Evolutionary conservation across 2,329 filamentous ascomycete genomes (phyloP).

Genomic region (Cytospora schulzeri): DNA sequence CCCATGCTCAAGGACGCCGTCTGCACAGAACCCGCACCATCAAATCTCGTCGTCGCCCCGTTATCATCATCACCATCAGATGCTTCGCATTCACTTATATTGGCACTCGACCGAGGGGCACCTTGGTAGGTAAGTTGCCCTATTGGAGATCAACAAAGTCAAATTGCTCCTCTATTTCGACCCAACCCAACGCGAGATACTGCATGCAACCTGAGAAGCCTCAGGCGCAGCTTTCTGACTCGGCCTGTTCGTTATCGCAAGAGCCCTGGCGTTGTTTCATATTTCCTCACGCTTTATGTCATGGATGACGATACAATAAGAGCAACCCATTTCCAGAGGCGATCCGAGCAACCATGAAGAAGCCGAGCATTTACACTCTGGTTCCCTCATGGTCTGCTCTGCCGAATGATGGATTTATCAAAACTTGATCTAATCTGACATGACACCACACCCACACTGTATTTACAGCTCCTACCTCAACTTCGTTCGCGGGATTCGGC

Average conservation of each 20-base stretch:
- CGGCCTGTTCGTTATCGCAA: neutral
- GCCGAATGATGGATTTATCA: slow-evolving; percentile 32
- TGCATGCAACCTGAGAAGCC: neutral
- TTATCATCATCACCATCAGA: neutral
- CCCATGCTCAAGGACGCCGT: neutral
- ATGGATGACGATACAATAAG: slow-evolving; percentile 45
- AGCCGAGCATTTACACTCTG: slow-evolving; percentile 53
- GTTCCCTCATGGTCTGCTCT: slow-evolving; percentile 45
- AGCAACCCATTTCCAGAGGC: slow-evolving; percentile 41
- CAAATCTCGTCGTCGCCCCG: neutral
- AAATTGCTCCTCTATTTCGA: neutral
- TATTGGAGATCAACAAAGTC: neutral
- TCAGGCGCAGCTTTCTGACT: neutral
- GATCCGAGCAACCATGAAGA: slow-evolving; percentile 39
- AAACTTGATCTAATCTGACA: slow-evolving; percentile 71
- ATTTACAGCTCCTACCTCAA: slow-evolving; percentile 33
- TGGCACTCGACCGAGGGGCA: neutral
- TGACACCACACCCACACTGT: slow-evolving; percentile 31
- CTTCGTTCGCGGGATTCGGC: slow-evolving; percentile 30
- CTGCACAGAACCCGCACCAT: neutral
- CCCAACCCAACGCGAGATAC: neutral
- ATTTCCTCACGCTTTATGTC: slow-evolving; percentile 22
- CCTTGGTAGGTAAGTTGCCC: neutral
- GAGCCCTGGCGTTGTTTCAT: slow-evolving; percentile 6
- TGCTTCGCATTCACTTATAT: neutral